Conservation (phyloP, 352 stramenopile genomes). For the Pythium grandisporangium region DNA sequence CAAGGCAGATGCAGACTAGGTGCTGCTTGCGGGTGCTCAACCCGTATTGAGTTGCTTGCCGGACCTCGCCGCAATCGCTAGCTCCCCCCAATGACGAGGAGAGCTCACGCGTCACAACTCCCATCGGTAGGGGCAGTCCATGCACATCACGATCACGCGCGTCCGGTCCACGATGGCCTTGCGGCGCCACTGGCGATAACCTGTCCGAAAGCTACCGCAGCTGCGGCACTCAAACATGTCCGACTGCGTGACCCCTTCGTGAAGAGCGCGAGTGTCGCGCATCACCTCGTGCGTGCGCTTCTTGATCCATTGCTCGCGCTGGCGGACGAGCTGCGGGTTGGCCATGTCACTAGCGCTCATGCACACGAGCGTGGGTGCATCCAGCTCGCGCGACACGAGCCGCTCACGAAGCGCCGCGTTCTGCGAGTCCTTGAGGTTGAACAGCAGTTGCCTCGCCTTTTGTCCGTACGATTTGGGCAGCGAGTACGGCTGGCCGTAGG, state of each 20-base stretch:
- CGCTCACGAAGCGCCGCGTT: conserved; percentile 60
- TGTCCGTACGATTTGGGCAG: conserved; percentile 73
- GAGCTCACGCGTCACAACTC: conserved; percentile 34
- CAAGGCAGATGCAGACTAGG: too few species aligned
- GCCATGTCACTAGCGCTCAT: conserved; percentile 78
- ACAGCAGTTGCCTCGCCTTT: conserved; percentile 70
- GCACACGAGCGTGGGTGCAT: conserved; percentile 43
- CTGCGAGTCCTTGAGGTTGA: conserved; percentile 74
- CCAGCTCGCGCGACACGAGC: conserved; percentile 49
- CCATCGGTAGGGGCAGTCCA: conserved; percentile 68
- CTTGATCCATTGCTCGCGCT: conserved; percentile 81
- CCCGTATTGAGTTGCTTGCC: too few species aligned
- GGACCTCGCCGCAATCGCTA: too few species aligned
- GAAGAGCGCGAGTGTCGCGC: conserved; percentile 47
- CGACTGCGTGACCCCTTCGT: conserved; percentile 63
- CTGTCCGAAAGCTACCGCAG: conserved; percentile 61
- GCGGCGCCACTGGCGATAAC: conserved; percentile 74
- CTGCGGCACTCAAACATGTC: conserved; percentile 78
- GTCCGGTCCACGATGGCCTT: conserved; percentile 80
- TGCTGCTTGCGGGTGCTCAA: too few species aligned
- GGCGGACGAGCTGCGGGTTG: conserved; percentile 73
- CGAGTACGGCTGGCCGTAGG: conserved; percentile 39
- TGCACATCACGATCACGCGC: conserved; percentile 75
- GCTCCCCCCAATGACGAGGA: too few species aligned
- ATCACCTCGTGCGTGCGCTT: conserved; percentile 81